phyloP scores from a whole-genome alignment of 2,329 filamentous ascomycete genomes.

The Monosporascus cannonballus region DNA sequence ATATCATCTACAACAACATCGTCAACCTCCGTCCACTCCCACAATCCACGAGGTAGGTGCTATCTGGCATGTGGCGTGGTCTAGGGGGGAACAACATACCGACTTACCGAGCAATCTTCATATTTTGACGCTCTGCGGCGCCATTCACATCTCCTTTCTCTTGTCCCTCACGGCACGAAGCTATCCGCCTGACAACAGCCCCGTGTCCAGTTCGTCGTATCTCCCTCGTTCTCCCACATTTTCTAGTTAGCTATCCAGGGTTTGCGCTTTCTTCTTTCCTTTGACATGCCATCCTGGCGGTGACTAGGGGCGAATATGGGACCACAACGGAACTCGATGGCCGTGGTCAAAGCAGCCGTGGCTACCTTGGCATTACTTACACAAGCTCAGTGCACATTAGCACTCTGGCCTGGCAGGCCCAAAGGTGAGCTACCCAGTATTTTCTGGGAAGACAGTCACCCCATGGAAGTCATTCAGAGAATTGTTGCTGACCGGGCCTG shows the following conservation, averaged over 20 bases:
- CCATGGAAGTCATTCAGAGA: background rate
- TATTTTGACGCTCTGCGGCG: too few relatives aligned
- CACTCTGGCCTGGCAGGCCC: constrained; percentile 12
- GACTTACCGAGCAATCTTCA: too few relatives aligned
- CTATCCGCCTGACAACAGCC: too few relatives aligned
- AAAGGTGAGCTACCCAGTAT: background rate
- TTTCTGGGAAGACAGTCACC: background rate
- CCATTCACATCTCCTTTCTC: too few relatives aligned
- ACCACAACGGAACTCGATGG: constrained; percentile 1
- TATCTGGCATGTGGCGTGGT: too few relatives aligned
- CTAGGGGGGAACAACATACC: too few relatives aligned
- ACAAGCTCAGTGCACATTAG: constrained; percentile 3
- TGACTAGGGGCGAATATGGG: background rate
- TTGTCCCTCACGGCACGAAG: too few relatives aligned
- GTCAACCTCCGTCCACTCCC: too few relatives aligned
- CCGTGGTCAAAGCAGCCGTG: constrained; percentile 6
- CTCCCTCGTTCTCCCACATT: background rate
- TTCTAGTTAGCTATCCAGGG: background rate
- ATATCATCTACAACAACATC: too few relatives aligned
- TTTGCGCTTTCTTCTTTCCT: background rate
- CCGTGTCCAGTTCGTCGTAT: too few relatives aligned
- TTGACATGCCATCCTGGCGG: background rate
- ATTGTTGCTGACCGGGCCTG: constrained; percentile 1
- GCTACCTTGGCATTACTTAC: constrained; percentile 4
- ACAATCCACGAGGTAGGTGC: too few relatives aligned